Conservation (phyloP, 768 basidiomycete genomes). For the Boletus barrowsii region DNA sequence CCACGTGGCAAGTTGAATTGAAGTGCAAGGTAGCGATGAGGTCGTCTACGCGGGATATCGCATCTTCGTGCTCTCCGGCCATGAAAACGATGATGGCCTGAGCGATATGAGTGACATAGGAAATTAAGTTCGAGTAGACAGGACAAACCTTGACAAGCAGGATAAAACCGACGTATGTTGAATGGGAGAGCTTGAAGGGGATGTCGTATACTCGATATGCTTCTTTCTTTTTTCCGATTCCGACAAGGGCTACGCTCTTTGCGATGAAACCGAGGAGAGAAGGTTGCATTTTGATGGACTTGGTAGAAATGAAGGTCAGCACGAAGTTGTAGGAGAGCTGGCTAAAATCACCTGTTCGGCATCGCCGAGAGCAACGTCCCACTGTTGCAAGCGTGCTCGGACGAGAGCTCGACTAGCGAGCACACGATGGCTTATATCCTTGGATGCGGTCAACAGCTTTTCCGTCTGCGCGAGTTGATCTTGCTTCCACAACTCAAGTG, state of each 20-base stretch:
- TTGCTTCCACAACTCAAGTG: not conserved
- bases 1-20: not conserved
- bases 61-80: not conserved
- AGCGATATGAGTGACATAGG: not conserved
- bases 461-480: not conserved
- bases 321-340: not conserved
- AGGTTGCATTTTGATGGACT: slow-evolving; percentile 2
- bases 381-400: not conserved
- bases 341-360: not conserved
- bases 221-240: not conserved
- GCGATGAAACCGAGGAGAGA: slow-evolving; percentile 6
- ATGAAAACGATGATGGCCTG: not conserved
- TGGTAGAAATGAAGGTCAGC: not conserved
- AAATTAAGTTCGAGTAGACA: not conserved
- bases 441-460: not conserved
- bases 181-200: not conserved
- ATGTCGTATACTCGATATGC: slow-evolving; percentile 4
- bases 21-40: not conserved
- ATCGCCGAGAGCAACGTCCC: slow-evolving; percentile 1
- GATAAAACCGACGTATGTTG: not conserved
- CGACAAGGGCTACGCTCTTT: not conserved
- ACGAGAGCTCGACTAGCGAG: slow-evolving; percentile 7
- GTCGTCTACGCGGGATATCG: not conserved
- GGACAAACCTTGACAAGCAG: slow-evolving; percentile 6
- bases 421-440: not conserved